Evolutionary conservation across 257 asterid genomes (phyloP).

Genomic region (Lavandula angustifolia): DNA sequence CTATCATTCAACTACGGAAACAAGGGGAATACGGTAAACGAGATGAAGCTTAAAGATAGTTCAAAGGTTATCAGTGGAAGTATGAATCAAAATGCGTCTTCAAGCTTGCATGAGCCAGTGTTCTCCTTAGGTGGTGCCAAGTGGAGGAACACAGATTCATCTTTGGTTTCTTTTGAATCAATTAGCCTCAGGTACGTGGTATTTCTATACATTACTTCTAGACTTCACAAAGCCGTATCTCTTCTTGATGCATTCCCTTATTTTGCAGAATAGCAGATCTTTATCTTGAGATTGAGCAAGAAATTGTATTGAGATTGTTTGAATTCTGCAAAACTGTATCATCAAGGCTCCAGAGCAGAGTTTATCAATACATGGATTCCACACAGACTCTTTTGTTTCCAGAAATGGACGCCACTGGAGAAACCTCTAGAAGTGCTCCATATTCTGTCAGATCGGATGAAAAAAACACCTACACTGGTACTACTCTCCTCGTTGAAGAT

Average conservation of each 20-base stretch:
- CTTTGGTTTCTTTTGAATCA: conserved; percentile 78
- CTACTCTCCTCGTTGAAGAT: conserved; percentile 41
- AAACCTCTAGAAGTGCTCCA: conserved; percentile 37
- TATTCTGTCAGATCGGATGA: conserved; percentile 41
- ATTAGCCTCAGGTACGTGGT: conserved; percentile 71
- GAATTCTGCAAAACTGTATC: conserved; percentile 66
- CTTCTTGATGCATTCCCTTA: conserved; percentile 29
- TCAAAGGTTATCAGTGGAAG: conserved; percentile 42
- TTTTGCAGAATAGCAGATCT: conserved; percentile 78
- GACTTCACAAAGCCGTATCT: conserved; percentile 25
- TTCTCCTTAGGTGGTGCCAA: conserved; percentile 74
- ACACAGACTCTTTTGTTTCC: conserved; percentile 50
- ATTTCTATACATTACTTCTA: conserved; percentile 17
- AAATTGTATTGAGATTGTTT: conserved; percentile 70
- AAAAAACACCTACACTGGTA: conserved; percentile 36
- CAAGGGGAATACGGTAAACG: conserved; percentile 48
- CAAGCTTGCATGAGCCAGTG: conserved; percentile 65
- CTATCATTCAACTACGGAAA: conserved; percentile 68
- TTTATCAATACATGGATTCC: conserved; percentile 48
- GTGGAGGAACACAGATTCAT: conserved; percentile 78
- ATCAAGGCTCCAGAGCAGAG: conserved; percentile 61
- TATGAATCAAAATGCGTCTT: conserved; percentile 40
- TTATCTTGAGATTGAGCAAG: conserved; percentile 91
- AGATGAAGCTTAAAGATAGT: conserved; percentile 48
- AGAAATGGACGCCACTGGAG: conserved; percentile 42